Percentiles rank a stretch among this genome's conserved stretches.
Conservation (phyloP, 352 stramenopile genomes). For the Phytopythium sindhum region DNA sequence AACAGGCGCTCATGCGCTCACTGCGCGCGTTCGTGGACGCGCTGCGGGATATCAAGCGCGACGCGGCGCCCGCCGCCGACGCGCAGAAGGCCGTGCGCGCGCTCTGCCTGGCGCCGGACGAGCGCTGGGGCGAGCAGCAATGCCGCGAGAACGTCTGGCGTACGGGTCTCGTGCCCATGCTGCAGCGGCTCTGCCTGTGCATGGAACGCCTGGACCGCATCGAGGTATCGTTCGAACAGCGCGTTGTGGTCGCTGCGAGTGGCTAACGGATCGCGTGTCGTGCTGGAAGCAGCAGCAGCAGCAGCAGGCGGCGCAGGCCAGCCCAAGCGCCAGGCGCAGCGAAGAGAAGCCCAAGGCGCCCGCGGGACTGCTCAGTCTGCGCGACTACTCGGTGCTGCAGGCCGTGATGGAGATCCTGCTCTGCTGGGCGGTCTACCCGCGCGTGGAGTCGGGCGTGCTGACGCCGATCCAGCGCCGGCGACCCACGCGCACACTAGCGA, state of each 20-base stretch:
- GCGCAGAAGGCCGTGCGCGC: constrained; percentile 32
- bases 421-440: constrained; percentile 60
- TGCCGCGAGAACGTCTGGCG: constrained; percentile 27
- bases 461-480: constrained; percentile 57
- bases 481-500: constrained; percentile 75
- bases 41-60: constrained; percentile 47
- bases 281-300: background rate
- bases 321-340: background rate
- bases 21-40: constrained; percentile 68
- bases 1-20: constrained; percentile 50
- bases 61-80: constrained; percentile 13
- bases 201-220: constrained; percentile 47
- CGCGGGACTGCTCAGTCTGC: constrained; percentile 68
- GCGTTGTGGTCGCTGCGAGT: background rate
- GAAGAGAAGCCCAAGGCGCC: constrained; percentile 41
- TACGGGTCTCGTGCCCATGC: constrained; percentile 31
- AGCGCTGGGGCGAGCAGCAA: constrained; percentile 4
- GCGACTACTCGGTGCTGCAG: constrained; percentile 82
- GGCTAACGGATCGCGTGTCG: background rate
- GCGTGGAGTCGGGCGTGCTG: constrained; percentile 48
- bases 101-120: constrained; percentile 20
- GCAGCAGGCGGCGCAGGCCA: constrained; percentile 1
- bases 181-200: constrained; percentile 38
- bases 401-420: constrained; percentile 73
- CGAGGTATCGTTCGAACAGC: constrained; percentile 15